Base-by-base conservation (phyloP, 768 basidiomycete species). In the Leccinum arenicola region DNA sequence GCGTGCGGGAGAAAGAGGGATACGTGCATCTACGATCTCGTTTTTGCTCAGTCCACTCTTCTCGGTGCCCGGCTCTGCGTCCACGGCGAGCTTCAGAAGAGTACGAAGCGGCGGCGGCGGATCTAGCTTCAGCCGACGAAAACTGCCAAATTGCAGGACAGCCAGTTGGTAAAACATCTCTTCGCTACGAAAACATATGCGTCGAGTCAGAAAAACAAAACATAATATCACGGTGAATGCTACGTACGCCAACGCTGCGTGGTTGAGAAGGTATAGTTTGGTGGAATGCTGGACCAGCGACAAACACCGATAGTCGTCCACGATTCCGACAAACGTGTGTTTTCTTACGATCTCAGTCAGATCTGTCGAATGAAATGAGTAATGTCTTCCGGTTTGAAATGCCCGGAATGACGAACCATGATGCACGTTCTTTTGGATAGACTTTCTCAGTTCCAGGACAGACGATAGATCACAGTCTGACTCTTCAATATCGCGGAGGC, bases 111-210 rank as follows among this genome's bases (percentile, higher is more conserved):
- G 76, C 0, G 94, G 93, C 3, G 95, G 78, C 1, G 96, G 95
- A 36, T 95, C 87, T 3, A 98, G 79, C 61, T 86, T 87, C 53
- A 98, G 75, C 21, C 85, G 80, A 60, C 83, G 81, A 61, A 90
- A 83, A 61, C 90, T 83, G 2, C 95, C 93, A 67, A 99, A 99
- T 71, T 98, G 96, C 17, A 92, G 81, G 27, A 98, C 74, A 2
- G 85, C 93, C 7, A 99, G 82, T 68, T 99, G 97, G 73, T 97
- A 98, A 72, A 98, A 96, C 35, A 97, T 79, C 65, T 97, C 94
- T 67, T 97, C 94, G 1, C 95, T 97, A 58, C 17, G 19, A 9
- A 15, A 19, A 43, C 1, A 35, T 25, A 21, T 23, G 10, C 1
- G 40, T 55, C 21, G 23, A 59, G 55, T 15, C 11, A 59, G 48